Conservation (phyloP, 2,329 filamentous ascomycete genomes). For the Pseudocercospora vitis region DNA sequence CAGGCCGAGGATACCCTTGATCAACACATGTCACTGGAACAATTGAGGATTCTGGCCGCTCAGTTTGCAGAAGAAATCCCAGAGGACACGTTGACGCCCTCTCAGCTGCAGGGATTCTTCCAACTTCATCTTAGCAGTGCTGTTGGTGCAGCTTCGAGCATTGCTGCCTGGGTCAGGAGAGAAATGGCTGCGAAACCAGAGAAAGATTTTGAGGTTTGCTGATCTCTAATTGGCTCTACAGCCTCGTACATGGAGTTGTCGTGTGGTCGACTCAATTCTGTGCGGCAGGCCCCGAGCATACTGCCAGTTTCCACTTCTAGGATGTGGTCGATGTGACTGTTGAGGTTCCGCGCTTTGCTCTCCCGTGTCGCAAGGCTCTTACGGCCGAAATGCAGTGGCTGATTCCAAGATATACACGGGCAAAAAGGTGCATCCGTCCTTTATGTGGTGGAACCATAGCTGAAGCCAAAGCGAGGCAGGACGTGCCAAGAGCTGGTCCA, state of each 20-base stretch:
- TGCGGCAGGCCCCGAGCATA: no score
- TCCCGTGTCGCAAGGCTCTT: no score
- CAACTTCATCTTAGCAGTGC: constrained; percentile 27
- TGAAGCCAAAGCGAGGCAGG: no score
- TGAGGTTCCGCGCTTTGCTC: no score
- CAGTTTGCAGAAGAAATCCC: constrained; percentile 27
- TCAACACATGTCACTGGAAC: constrained; percentile 26
- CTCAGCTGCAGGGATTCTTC: constrained; percentile 30
- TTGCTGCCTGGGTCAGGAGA: constrained; percentile 25
- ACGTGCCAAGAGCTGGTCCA: not conserved
- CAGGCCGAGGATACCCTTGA: constrained; percentile 17
- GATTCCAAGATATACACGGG: not conserved
- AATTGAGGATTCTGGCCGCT: constrained; percentile 25
- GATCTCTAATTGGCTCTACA: no score
- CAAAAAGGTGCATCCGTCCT: not conserved
- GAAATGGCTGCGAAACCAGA: constrained; percentile 13
- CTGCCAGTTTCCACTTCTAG: no score
- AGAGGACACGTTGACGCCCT: constrained; percentile 28
- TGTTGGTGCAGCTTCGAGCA: constrained; percentile 22
- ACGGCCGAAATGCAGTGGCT: not conserved
- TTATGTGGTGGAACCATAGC: not conserved
- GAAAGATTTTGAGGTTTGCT: not conserved
- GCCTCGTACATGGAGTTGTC: no score
- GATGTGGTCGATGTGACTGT: no score
- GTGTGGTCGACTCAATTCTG: no score